A percentile compares a stretch with the other conserved stretches of the same genome.
These are phyloP conservation scores for Pugionium cornutum DNA, from an alignment of 345 rosid genomes.

Conservation along the genomic window DNA sequence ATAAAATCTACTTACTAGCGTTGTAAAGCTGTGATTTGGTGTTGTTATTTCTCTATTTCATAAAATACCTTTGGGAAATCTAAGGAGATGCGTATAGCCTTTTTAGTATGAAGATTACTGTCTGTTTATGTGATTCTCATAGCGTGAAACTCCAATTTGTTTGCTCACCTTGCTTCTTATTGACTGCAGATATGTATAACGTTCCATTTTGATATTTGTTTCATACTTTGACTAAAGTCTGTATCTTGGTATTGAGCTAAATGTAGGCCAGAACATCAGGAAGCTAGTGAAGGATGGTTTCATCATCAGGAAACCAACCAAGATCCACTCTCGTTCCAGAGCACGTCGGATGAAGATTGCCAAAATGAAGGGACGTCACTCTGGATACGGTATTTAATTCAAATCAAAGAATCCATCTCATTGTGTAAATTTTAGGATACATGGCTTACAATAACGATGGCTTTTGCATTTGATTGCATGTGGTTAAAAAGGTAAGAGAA, in stretches of 20 bases:
- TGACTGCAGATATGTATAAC: neutral
- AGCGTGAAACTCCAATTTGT: neutral
- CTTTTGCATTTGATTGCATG: neutral
- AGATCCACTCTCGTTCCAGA: conserved; percentile 95
- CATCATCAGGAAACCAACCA: conserved; percentile 92
- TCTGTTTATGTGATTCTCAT: neutral
- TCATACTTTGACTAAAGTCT: no score
- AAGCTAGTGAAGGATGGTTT: conserved; percentile 70
- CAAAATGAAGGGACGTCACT: conserved; percentile 93
- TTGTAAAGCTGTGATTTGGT: neutral
- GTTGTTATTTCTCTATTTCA: neutral
- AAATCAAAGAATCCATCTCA: neutral
- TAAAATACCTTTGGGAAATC: neutral
- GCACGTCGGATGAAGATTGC: conserved; percentile 94
- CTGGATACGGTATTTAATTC: conserved; percentile 67
- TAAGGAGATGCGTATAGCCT: neutral
- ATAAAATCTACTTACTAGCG: neutral
- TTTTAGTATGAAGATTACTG: neutral
- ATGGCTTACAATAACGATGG: neutral
- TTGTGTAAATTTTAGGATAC: no score
- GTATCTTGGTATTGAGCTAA: neutral
- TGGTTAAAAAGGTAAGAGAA: conserved; percentile 35
- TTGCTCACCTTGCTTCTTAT: neutral
- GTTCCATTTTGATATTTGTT: neutral
- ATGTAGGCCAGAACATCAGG: conserved; percentile 78